Conservation (phyloP, 352 stramenopile species). For the Phytophthora sp. region DNA sequence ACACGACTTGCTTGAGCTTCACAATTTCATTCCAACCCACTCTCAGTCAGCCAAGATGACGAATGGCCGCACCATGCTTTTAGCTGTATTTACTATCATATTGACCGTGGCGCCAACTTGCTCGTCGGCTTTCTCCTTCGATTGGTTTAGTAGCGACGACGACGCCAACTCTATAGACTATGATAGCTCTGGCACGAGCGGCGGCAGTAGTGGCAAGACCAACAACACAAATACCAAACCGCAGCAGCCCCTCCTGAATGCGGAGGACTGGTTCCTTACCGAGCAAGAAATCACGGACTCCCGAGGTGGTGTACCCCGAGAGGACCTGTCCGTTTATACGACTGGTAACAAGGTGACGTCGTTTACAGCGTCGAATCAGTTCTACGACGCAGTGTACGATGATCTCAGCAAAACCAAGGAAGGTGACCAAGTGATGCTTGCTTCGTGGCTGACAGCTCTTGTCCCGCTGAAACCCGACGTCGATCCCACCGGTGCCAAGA, state of each 20-base stretch:
- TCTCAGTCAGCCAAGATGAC: too few species aligned
- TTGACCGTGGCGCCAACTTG: too few species aligned
- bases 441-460: conserved; percentile 56
- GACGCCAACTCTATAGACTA: too few species aligned
- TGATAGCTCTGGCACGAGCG: not conserved
- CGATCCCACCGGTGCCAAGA: conserved; percentile 20
- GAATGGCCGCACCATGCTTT: not conserved
- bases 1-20: too few species aligned
- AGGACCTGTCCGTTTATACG: conserved; percentile 37
- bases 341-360: conserved; percentile 47
- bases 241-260: conserved; percentile 46
- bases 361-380: conserved; percentile 44
- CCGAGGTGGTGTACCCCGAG: conserved; percentile 40
- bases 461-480: conserved; percentile 43
- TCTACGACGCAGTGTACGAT: conserved; percentile 45
- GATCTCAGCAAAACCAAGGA: conserved; percentile 36
- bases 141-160: too few species aligned
- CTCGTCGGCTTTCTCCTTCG: too few species aligned
- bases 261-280: conserved; percentile 51
- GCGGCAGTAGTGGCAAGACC: not conserved
- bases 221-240: not conserved
- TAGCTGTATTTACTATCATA: not conserved
- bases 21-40: too few species aligned
- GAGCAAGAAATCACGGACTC: conserved; percentile 49
- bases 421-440: conserved; percentile 38